Base-by-base conservation (phyloP, 306 rosid genomes). In the Corylus avellana region DNA sequence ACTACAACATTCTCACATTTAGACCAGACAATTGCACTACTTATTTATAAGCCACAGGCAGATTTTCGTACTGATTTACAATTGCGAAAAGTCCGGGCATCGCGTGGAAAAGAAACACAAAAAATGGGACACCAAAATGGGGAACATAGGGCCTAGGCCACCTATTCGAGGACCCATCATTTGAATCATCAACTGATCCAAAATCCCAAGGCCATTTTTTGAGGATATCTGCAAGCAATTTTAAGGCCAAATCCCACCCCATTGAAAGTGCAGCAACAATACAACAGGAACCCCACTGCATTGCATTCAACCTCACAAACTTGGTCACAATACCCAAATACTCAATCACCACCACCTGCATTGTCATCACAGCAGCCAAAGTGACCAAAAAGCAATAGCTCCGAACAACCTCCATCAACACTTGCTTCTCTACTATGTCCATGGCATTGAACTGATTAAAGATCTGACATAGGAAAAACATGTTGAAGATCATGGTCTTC, bases 401-500 rank as follows among this genome's bases (percentile, higher is more conserved):
- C 2, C 62, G 79, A 55, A 80, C 27, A 61, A 76, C 91, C 70
- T 46, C 69, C 49, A 61, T 53, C 1, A 83, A 55, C 66, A 80
- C 78, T 51, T 74, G 56, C 84, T 2, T 66, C 71, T 87, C 83
- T 66, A 49, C 76, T 27, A 89, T 3, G 67, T 78, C 83, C 85
- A 90, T 84, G 75, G 73, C 84, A 78, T 47, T 84, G 70, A 90
- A 75, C 35, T 74, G 87, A 83, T 89, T 81, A 81, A 81, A 79
- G 35, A 92, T 42, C 72, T 91, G 97, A 46, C 93, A 91, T 2
- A 92, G 73, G 4, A 83, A 68, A 79, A 84, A 92, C 9, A 80
- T 77, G 73, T 82, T 92, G 84, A 91, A 89, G 75, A 92, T 80
- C 88, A 91, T 87, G 79, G 92, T 77, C 12, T 83, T 73, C 59